Base-by-base conservation (phyloP, 305 asterid species). In the Fraxinus paxiana region DNA sequence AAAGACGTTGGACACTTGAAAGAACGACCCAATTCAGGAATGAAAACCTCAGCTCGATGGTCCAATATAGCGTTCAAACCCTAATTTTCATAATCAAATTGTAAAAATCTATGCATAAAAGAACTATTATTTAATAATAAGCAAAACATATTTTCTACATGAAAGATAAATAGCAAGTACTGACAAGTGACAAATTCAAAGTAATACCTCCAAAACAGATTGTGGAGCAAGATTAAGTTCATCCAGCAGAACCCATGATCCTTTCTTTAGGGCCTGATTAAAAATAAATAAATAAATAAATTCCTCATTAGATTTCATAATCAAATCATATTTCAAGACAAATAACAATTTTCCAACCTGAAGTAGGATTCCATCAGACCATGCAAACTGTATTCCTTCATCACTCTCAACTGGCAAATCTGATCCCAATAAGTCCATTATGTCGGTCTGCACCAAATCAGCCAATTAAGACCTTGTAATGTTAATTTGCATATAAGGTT, bases 191-290 rank as follows among this genome's bases (percentile, higher is more conserved):
- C 77, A 43, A 74, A 81, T 48, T 41, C 78, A 77, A 79, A 72
- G 26, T 38, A 77, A 77, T 81, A 91, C 99, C 99, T 96, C 99
- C 88, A 96, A 90, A 65, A 96, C 99, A 77, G 99, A 92, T 78
- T 96, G 99, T 17, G 99, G 94, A 12, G 99, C 99, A 84, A 96
- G 98, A 89, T 96, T 96, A 81, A 96, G 96, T 88, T 96, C 99
- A 89, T 96, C 99, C 80, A 96, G 91, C 83, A 94, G 88, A 85
- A 96, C 98, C 99, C 99, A 96, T 26, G 97, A 91, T 78, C 99
- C 99, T 76, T 89, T 87, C 89, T 96, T 96, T 65, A 96, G 85
- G 84, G 99, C 99, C 99, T 96, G 92, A 80, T 76, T 63, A 80
- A 81, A 63, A 76, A 1, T 26, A 26, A 26, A 24, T 24, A 26